A percentile compares a stretch with the other conserved stretches of the same genome.
These are phyloP conservation scores for Candida corydali DNA, from an alignment of 805 yeast genomes.

Conservation along the genomic window DNA sequence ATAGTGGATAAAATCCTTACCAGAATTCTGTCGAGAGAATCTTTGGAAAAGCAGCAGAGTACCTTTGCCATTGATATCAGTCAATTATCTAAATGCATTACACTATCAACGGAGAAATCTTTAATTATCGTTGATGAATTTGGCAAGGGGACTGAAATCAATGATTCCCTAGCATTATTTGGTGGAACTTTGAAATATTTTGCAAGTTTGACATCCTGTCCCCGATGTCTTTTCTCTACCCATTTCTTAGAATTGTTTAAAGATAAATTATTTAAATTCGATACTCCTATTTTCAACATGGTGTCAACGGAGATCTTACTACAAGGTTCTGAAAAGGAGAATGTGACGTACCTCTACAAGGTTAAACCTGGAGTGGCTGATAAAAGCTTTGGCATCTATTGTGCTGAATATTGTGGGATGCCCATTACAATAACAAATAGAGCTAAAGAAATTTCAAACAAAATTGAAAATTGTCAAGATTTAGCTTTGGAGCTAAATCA, in stretches of 20 bases:
- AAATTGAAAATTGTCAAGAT: slow-evolving; percentile 4
- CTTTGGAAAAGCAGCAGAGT: slow-evolving; percentile 37
- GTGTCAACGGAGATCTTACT: slow-evolving; percentile 7
- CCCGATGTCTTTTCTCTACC: slow-evolving; percentile 33
- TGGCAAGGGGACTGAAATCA: slow-evolving; percentile 49
- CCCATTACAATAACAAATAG: slow-evolving; percentile 3
- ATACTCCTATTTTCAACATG: background rate
- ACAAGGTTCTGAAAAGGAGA: background rate
- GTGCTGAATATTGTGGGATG: slow-evolving; percentile 8
- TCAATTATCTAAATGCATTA: slow-evolving; percentile 41
- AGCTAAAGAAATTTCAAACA: slow-evolving; percentile 6
- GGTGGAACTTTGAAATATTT: slow-evolving; percentile 33
- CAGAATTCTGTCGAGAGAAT: slow-evolving; percentile 40
- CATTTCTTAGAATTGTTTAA: slow-evolving; percentile 42
- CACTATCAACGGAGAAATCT: slow-evolving; percentile 35
- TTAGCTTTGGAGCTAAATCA: slow-evolving; percentile 2
- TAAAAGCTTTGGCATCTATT: slow-evolving; percentile 10
- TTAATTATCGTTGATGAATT: slow-evolving; percentile 49
- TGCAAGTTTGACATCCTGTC: slow-evolving; percentile 11
- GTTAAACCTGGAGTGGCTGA: slow-evolving; percentile 5
- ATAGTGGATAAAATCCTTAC: slow-evolving; percentile 46
- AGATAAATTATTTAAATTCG: background rate
- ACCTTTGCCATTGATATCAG: slow-evolving; percentile 48
- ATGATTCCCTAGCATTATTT: slow-evolving; percentile 44
- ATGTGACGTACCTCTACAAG: slow-evolving; percentile 7